phyloP scores from a whole-genome alignment of 208 protist genomes.

The Vickermania ingenoplastis region DNA sequence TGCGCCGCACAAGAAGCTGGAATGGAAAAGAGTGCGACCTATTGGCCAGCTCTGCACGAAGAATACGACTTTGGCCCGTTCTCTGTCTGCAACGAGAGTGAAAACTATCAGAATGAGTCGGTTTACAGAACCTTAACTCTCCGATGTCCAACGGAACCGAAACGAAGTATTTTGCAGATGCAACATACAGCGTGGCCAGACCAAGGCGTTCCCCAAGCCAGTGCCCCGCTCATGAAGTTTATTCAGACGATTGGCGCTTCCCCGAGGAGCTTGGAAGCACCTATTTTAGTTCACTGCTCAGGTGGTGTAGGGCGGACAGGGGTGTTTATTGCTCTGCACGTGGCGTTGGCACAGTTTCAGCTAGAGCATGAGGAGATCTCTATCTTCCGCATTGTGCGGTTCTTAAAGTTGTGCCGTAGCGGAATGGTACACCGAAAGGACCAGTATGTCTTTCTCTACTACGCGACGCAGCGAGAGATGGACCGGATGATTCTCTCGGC shows the following conservation, averaged over 20 bases:
- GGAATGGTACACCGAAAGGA: slow-evolving; percentile 80
- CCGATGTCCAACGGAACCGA: slow-evolving; percentile 30
- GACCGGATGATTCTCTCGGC: slow-evolving; percentile 65
- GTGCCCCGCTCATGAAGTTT: slow-evolving; percentile 63
- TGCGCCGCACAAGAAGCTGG: slow-evolving; percentile 57
- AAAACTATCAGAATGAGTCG: slow-evolving; percentile 32
- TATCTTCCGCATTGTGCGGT: slow-evolving; percentile 48
- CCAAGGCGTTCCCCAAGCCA: slow-evolving; percentile 68
- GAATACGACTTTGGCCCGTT: slow-evolving; percentile 43
- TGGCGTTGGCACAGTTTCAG: slow-evolving; percentile 63
- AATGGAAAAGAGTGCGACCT: slow-evolving; percentile 67
- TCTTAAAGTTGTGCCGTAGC: slow-evolving; percentile 59
- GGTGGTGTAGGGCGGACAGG: slow-evolving; percentile 81
- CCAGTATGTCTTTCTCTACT: slow-evolving; percentile 80
- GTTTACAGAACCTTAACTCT: slow-evolving; percentile 42
- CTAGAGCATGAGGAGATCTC: slow-evolving; percentile 39
- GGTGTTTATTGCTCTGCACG: slow-evolving; percentile 78
- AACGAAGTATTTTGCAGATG: slow-evolving; percentile 63
- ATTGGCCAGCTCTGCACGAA: slow-evolving; percentile 51
- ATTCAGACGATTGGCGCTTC: slow-evolving; percentile 57
- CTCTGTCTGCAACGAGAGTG: slow-evolving; percentile 27
- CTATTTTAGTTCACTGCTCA: slow-evolving; percentile 82
- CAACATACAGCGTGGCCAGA: slow-evolving; percentile 84
- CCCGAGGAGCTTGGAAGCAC: slow-evolving; percentile 27
- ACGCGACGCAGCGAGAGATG: slow-evolving; percentile 59